Percentiles rank a stretch among this genome's conserved stretches.
These are phyloP conservation scores for Infundibulicybe gibba DNA, from an alignment of 768 basidiomycete genomes.

Conservation along the genomic window DNA sequence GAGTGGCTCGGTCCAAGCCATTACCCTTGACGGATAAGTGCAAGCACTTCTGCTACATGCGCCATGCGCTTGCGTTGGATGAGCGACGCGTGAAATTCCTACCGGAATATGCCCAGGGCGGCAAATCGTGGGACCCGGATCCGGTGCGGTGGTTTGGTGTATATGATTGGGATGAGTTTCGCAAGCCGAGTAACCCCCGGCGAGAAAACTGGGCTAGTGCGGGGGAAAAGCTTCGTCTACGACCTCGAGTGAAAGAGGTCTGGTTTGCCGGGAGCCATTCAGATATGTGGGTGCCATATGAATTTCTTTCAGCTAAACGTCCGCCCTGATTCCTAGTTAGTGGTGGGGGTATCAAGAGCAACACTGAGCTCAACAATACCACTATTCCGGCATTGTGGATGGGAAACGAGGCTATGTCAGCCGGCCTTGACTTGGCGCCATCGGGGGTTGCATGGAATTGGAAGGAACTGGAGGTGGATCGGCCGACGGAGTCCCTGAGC, in stretches of 20 bases:
- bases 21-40: conserved; percentile 16
- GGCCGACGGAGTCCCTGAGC: neutral
- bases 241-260: conserved; percentile 6
- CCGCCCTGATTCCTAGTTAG: neutral
- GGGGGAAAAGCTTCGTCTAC: too few species aligned
- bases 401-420: conserved; percentile 6
- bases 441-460: conserved; percentile 5
- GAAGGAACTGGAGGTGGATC: neutral
- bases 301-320: too few species aligned
- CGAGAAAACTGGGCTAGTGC: too few species aligned
- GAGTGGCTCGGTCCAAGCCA: conserved; percentile 11
- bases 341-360: neutral
- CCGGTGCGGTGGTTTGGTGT: too few species aligned
- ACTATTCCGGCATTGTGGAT: neutral
- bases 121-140: neutral
- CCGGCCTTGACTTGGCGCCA: conserved; percentile 10
- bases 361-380: neutral
- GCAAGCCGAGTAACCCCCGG: too few species aligned
- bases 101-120: conserved; percentile 19
- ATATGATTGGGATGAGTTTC: too few species aligned
- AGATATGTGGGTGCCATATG: conserved; percentile 3
- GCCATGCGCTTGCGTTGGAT: conserved; percentile 30
- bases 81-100: conserved; percentile 30
- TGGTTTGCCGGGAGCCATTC: conserved; percentile 9
- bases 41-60: conserved; percentile 25